A percentile compares a stretch with the other conserved stretches of the same genome.
Evolutionary conservation across 169 alveolate species (phyloP).

Genomic region (Toxoplasma gondii): DNA sequence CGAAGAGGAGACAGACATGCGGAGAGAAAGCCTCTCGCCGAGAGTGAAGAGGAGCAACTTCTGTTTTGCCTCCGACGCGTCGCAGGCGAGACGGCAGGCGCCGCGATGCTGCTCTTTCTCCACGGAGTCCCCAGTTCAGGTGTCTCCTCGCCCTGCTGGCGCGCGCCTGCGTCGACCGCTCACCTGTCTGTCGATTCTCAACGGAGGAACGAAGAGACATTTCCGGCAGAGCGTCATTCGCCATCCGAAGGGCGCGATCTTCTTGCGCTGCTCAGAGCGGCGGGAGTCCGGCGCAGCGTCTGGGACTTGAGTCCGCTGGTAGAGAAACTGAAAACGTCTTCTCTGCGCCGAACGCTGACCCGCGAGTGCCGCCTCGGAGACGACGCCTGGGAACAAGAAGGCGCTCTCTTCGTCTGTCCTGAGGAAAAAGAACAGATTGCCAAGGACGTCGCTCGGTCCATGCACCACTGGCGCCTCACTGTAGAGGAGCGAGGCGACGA

Average conservation of each 20-base stretch:
- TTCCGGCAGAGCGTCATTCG: background rate
- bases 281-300: background rate
- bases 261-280: background rate
- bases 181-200: background rate
- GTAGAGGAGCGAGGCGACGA: background rate
- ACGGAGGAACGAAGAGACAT: background rate
- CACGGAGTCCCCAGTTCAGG: background rate
- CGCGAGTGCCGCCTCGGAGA: background rate
- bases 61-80: background rate
- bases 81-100: background rate
- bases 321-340: background rate
- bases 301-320: background rate
- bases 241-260: background rate
- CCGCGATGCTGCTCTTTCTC: background rate
- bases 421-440: background rate
- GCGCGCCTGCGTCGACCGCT: background rate
- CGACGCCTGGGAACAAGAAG: background rate
- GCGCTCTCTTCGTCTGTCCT: background rate
- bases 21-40: background rate
- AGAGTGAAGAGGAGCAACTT: background rate
- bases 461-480: slow-evolving; percentile 10
- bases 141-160: background rate
- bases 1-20: background rate
- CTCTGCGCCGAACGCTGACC: background rate
- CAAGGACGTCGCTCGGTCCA: slow-evolving; percentile 32